These are phyloP conservation scores for Wakefieldia striispora DNA, from an alignment of 768 basidiomycete species.

Conservation along the genomic window DNA sequence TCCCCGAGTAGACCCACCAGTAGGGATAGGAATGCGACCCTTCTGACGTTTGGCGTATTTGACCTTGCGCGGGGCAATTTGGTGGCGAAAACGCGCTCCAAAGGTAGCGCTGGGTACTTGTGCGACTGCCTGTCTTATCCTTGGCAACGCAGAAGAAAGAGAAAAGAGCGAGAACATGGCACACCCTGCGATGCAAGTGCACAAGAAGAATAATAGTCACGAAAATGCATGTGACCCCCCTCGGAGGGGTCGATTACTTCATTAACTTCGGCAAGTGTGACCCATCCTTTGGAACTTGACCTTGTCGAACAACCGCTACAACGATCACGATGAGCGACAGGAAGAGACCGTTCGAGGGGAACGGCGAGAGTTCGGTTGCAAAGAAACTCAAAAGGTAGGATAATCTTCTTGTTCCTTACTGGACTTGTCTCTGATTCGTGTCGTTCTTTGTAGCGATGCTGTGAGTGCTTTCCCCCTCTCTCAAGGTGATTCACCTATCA, in stretches of 20 bases:
- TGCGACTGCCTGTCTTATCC: slow-evolving; percentile 8
- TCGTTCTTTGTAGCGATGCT: slow-evolving; percentile 47
- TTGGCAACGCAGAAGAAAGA: slow-evolving; percentile 11
- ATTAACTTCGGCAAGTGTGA: not conserved
- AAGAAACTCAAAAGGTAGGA: slow-evolving; percentile 70
- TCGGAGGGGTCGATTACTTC: slow-evolving; percentile 10
- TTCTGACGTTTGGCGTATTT: slow-evolving; percentile 90
- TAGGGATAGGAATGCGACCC: slow-evolving; percentile 81
- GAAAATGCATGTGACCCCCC: slow-evolving; percentile 17
- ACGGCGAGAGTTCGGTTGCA: slow-evolving; percentile 42
- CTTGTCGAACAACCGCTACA: slow-evolving; percentile 5
- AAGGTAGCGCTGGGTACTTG: slow-evolving; percentile 13
- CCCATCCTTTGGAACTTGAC: not conserved
- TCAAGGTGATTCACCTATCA: slow-evolving; percentile 68
- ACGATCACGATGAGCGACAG: slow-evolving; percentile 57
- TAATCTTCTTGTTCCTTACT: slow-evolving; percentile 16
- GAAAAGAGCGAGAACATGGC: slow-evolving; percentile 25
- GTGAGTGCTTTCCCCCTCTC: slow-evolving; percentile 53
- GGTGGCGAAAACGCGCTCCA: slow-evolving; percentile 41
- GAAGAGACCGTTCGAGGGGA: slow-evolving; percentile 60
- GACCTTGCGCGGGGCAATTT: slow-evolving; percentile 81
- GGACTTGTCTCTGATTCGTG: slow-evolving; percentile 4
- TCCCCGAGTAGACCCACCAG: slow-evolving; percentile 89
- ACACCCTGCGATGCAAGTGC: not conserved
- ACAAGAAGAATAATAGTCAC: not conserved